These are phyloP conservation scores for Ogataea degrootiae DNA, from an alignment of 805 yeast genomes.

Conservation along the genomic window DNA sequence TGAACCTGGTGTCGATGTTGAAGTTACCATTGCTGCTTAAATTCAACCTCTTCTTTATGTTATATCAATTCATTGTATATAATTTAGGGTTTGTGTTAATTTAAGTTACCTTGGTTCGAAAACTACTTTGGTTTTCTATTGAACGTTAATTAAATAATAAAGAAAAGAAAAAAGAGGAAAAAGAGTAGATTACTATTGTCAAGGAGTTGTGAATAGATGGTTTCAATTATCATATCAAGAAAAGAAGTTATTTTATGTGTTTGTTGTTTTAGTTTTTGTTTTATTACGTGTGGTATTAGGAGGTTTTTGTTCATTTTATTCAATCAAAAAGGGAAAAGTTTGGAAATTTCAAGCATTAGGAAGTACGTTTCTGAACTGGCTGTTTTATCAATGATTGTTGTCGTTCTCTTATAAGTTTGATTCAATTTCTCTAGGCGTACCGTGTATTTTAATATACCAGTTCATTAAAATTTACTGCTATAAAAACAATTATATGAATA, in stretches of 20 bases:
- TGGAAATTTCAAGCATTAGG: background rate
- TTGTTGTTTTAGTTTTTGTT: background rate
- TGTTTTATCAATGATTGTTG: too few species aligned
- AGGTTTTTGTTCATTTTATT: background rate
- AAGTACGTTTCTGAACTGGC: slow-evolving; percentile 4
- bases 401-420: slow-evolving; percentile 9
- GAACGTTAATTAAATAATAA: too few species aligned
- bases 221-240: too few species aligned
- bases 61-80: background rate
- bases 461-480: slow-evolving; percentile 19
- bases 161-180: too few species aligned
- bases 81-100: background rate
- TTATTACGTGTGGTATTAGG: background rate
- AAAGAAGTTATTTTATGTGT: background rate
- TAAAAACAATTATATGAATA: slow-evolving; percentile 16
- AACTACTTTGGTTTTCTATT: background rate
- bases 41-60: slow-evolving; percentile 10
- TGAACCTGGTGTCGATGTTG: slow-evolving; percentile 99
- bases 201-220: too few species aligned
- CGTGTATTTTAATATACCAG: slow-evolving; percentile 39
- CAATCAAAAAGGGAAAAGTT: background rate
- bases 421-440: slow-evolving; percentile 59
- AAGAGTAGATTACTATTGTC: too few species aligned
- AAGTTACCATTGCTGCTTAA: slow-evolving; percentile 86
- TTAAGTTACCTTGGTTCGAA: background rate